phyloP scores from a whole-genome alignment of 306 rosid genomes.

The Macrotyloma uniflorum region DNA sequence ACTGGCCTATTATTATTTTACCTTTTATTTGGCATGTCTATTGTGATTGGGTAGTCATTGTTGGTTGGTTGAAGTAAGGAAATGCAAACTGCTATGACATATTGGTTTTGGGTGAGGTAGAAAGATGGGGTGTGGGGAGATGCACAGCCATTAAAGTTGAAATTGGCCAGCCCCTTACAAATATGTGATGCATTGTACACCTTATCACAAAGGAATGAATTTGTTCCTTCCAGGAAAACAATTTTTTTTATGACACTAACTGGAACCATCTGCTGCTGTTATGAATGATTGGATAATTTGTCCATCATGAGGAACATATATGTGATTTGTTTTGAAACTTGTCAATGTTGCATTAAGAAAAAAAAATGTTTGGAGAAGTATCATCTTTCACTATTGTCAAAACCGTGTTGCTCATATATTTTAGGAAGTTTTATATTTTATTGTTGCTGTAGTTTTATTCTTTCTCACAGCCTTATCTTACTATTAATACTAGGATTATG shows the following conservation, averaged over 20 bases:
- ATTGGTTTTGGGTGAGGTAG: neutral
- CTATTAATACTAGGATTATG: too few species aligned
- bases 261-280: neutral
- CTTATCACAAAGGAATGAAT: neutral
- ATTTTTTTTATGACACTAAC: neutral
- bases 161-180: neutral
- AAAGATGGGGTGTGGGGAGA: neutral
- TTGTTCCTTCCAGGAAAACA: neutral
- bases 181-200: neutral
- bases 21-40: neutral
- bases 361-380: neutral
- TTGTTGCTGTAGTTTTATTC: too few species aligned
- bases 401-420: too few species aligned
- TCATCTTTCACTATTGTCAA: too few species aligned
- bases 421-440: too few species aligned
- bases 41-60: neutral
- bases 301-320: constrained; percentile 2
- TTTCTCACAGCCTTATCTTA: too few species aligned
- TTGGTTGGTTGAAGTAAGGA: neutral
- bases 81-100: neutral
- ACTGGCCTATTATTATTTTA: neutral
- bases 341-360: neutral
- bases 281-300: neutral
- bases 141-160: too few species aligned
- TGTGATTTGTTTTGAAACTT: neutral